Base-by-base conservation (phyloP, 805 yeast genomes). In the Hemisphaericaspora nanyangensis region DNA sequence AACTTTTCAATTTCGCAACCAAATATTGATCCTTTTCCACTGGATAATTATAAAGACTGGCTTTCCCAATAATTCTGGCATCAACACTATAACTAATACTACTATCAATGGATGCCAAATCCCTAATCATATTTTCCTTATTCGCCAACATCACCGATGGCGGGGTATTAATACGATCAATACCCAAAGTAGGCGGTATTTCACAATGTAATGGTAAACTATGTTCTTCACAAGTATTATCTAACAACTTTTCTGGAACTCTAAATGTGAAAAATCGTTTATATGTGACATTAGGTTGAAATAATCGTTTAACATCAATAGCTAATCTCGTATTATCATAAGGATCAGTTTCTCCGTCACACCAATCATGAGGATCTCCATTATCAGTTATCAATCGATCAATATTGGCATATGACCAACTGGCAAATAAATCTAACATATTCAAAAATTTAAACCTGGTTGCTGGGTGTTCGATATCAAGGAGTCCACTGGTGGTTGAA, bases 291-390 rank as follows among this genome's bases (percentile, higher is more conserved):
- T 55, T 51, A 1, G 73, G 72, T 46, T 63, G 56, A 38, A 68
- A 65, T 17, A 51, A 48, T 16, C 69, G 50, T 44, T 61, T 61
- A 17, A 67, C 60, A 38, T 57, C 70, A 33, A 68, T 53, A 1
- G 72, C 48, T 10, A 68, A 50, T 4, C 48, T 37, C 0, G 72
- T 56, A 41, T 58, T 54, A 46, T 68, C 74, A 37, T 50, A 54
- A 3, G 73, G 71, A 42, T 68, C 74, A 1, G 61, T 61, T 40
- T 68, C 74, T 2, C 72, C 72, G 20, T 57, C 65, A 47, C 74
- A 68, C 74, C 74, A 68, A 53, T 63, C 70, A 45, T 61, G 64
- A 10, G 70, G 70, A 39, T 63, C 66, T 2, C 69, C 69, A 34
- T 62, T 51, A 44, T 64, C 71, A 7, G 70, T 61, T 4, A 58